phyloP scores from a whole-genome alignment of 1,284 basidiomycete genomes.

The Heterobasidion parviporum region DNA sequence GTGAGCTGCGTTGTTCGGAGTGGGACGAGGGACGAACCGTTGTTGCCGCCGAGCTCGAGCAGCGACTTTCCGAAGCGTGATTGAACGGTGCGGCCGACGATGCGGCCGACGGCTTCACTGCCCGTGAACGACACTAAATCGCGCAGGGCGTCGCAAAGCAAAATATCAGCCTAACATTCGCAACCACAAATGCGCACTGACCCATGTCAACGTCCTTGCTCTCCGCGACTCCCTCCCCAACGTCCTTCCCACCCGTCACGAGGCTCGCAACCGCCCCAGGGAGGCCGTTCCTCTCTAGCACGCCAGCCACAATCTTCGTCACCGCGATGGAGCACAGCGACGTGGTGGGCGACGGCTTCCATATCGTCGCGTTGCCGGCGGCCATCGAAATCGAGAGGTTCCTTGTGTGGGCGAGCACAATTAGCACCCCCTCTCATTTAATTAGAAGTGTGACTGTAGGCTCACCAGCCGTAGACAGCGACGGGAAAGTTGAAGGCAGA shows the following conservation, averaged over 20 bases:
- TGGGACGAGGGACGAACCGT: conserved; percentile 40
- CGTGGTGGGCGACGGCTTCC: conserved; percentile 91
- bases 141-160: background rate
- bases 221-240: conserved; percentile 73
- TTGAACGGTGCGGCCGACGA: conserved; percentile 77
- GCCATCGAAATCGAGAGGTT: conserved; percentile 86
- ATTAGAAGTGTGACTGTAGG: conserved; percentile 3
- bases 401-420: conserved; percentile 34
- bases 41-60: conserved; percentile 94
- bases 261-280: conserved; percentile 80
- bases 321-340: conserved; percentile 84
- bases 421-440: background rate
- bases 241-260: conserved; percentile 76
- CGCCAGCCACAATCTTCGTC: conserved; percentile 74
- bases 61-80: conserved; percentile 79
- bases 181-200: conserved; percentile 18
- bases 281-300: conserved; percentile 77
- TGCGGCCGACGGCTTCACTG: conserved; percentile 79
- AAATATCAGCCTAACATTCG: background rate
- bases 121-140: conserved; percentile 84
- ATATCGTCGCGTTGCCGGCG: conserved; percentile 88
- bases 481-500: conserved; percentile 95
- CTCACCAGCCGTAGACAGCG: conserved; percentile 80
- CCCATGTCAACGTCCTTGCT: conserved; percentile 71
- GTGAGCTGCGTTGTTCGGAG: background rate